A percentile compares a stretch with the other conserved stretches of the same genome.
phyloP scores from a whole-genome alignment of 2,329 filamentous ascomycete species.

The Aspergillus proliferans region DNA sequence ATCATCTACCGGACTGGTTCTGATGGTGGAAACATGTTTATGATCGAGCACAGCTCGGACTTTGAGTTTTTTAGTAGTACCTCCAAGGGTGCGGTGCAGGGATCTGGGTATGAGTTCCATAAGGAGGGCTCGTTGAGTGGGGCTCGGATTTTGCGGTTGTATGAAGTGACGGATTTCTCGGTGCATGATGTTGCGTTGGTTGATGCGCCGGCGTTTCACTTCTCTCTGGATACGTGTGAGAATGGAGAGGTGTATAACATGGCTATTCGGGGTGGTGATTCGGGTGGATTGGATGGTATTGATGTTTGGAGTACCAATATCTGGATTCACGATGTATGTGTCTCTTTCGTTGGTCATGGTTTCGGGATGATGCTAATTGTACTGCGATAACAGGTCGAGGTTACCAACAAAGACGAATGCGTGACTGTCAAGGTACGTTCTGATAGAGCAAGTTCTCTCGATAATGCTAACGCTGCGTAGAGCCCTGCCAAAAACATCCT shows the following conservation, averaged over 20 bases:
- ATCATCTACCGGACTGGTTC: slow-evolving; percentile 48
- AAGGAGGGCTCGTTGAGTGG: slow-evolving; percentile 34
- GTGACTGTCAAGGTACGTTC: slow-evolving; percentile 47
- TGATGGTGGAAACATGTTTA: slow-evolving; percentile 49
- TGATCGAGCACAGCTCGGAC: slow-evolving; percentile 44
- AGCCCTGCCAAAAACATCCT: slow-evolving; percentile 49
- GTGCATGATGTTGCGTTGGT: slow-evolving; percentile 47
- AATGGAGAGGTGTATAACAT: slow-evolving; percentile 53
- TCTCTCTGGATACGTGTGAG: slow-evolving; percentile 45
- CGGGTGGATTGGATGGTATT: slow-evolving; percentile 52
- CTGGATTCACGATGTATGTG: slow-evolving; percentile 49
- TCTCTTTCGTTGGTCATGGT: background rate
- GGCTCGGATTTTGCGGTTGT: slow-evolving; percentile 42
- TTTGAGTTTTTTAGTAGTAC: slow-evolving; percentile 52
- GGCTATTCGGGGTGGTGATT: slow-evolving; percentile 48
- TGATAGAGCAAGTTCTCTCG: background rate
- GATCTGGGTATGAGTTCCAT: slow-evolving; percentile 47
- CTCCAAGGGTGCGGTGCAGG: slow-evolving; percentile 48
- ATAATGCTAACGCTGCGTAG: slow-evolving; percentile 14
- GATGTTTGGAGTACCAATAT: slow-evolving; percentile 52
- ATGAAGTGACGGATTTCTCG: slow-evolving; percentile 42
- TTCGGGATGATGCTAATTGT: background rate
- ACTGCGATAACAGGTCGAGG: slow-evolving; percentile 38
- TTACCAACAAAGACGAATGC: slow-evolving; percentile 59
- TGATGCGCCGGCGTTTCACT: slow-evolving; percentile 47